Conservation (phyloP, 2,329 filamentous ascomycete species). For the Botrytis pseudocinerea region DNA sequence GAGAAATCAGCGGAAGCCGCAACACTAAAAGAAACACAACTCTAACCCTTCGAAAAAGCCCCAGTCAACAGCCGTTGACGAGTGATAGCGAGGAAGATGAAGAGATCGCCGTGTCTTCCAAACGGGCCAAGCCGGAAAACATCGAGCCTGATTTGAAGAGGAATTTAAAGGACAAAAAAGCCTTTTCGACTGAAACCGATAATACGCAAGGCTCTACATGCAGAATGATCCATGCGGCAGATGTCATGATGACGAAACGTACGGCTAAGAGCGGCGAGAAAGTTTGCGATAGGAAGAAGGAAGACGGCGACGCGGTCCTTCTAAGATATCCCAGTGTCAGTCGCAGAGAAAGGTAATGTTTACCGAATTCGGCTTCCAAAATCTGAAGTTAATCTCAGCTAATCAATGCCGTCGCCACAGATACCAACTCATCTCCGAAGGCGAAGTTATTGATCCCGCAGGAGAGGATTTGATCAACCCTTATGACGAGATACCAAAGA, state of each 20-base stretch:
- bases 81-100: slow-evolving; percentile 22
- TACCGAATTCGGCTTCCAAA: not conserved
- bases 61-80: slow-evolving; percentile 14
- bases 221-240: slow-evolving; percentile 57
- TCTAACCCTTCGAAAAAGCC: not conserved
- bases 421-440: slow-evolving; percentile 75
- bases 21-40: not conserved
- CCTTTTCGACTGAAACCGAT: slow-evolving; percentile 33
- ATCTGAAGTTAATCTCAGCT: not conserved
- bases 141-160: slow-evolving; percentile 34
- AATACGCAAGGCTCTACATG: slow-evolving; percentile 30
- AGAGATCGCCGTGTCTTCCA: not conserved
- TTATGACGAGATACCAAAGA: slow-evolving; percentile 69
- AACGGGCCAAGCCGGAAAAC: slow-evolving; percentile 30
- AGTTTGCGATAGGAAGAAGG: slow-evolving; percentile 41
- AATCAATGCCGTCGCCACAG: slow-evolving; percentile 40
- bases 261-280: slow-evolving; percentile 53
- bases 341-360: slow-evolving; percentile 63
- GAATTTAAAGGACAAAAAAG: slow-evolving; percentile 33
- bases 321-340: slow-evolving; percentile 82
- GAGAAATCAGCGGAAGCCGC: slow-evolving; percentile 5
- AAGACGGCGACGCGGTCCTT: slow-evolving; percentile 58
- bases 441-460: slow-evolving; percentile 75
- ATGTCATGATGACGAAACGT: slow-evolving; percentile 51
- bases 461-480: slow-evolving; percentile 79